Conservation (phyloP, 768 basidiomycete genomes). For the Lactarius sanguifluus region DNA sequence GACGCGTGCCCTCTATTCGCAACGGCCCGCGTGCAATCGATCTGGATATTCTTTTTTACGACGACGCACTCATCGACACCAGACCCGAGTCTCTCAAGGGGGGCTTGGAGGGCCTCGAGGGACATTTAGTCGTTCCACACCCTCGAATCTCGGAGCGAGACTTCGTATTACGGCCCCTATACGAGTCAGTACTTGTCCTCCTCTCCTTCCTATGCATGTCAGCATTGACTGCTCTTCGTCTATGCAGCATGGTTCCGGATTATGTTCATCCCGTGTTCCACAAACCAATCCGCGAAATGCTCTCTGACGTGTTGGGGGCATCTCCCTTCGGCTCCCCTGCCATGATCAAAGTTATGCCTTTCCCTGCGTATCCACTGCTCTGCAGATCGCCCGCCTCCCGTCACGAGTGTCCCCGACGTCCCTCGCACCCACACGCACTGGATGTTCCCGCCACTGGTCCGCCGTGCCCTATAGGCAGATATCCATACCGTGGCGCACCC, state of each 20-base stretch:
- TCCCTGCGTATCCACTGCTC: slow-evolving; percentile 55
- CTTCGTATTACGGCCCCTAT: slow-evolving; percentile 86
- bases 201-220: neutral
- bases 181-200: slow-evolving; percentile 63
- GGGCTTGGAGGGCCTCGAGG: slow-evolving; percentile 52
- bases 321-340: slow-evolving; percentile 40
- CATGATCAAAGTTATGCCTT: slow-evolving; percentile 75
- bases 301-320: slow-evolving; percentile 42
- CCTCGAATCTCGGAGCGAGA: slow-evolving; percentile 78
- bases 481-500: slow-evolving; percentile 45
- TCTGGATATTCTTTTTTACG: slow-evolving; percentile 83
- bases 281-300: slow-evolving; percentile 47
- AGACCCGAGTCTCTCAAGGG: slow-evolving; percentile 42
- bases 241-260: slow-evolving; percentile 72
- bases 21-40: slow-evolving; percentile 92
- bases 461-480: slow-evolving; percentile 20
- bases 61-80: slow-evolving; percentile 57
- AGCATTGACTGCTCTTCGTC: neutral
- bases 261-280: slow-evolving; percentile 62
- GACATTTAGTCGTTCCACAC: slow-evolving; percentile 85
- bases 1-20: slow-evolving; percentile 72
- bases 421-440: slow-evolving; percentile 49
- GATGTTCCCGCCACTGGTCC: slow-evolving; percentile 40
- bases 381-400: slow-evolving; percentile 20
- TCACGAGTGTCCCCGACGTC: slow-evolving; percentile 25